phyloP scores from a whole-genome alignment of 2,329 filamentous ascomycete genomes.

The Neonectria coccinea region DNA sequence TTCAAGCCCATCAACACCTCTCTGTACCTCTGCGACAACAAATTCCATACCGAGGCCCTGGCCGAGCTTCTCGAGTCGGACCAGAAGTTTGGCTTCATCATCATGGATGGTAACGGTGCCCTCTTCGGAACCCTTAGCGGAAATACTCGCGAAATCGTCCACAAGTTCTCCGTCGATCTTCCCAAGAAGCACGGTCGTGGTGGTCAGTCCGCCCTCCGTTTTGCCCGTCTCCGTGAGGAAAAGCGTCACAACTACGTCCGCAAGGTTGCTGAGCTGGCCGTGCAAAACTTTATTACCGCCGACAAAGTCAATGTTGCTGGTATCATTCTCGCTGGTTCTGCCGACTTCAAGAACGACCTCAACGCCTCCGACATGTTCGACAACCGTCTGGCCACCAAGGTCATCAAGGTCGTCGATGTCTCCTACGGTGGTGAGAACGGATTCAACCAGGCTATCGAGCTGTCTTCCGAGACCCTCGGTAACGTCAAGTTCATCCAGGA shows the following conservation, averaged over 20 bases:
- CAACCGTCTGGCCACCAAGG: constrained; percentile 88
- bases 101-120: constrained; percentile 99
- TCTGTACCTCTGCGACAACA: constrained; percentile 99
- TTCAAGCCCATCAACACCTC: constrained; percentile 99
- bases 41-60: constrained; percentile 98
- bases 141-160: constrained; percentile 95
- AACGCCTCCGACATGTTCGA: constrained; percentile 99
- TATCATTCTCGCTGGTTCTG: constrained; percentile 93
- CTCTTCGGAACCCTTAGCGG: constrained; percentile 97
- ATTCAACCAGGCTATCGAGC: constrained; percentile 98
- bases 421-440: constrained; percentile 99
- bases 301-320: constrained; percentile 99
- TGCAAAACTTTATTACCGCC: constrained; percentile 98
- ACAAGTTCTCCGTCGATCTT: constrained; percentile 98
- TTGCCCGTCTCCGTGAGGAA: constrained; percentile 98
- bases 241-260: constrained; percentile 99
- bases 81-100: constrained; percentile 99
- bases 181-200: constrained; percentile 99
- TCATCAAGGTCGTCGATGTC: constrained; percentile 99
- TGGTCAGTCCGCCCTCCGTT: constrained; percentile 99
- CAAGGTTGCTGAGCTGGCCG: constrained; percentile 96
- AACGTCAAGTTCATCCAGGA: constrained; percentile 99
- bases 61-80: constrained; percentile 98
- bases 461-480: constrained; percentile 93
- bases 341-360: constrained; percentile 99